phyloP scores from a whole-genome alignment of 306 rosid genomes.

The Dalbergia oliveri region DNA sequence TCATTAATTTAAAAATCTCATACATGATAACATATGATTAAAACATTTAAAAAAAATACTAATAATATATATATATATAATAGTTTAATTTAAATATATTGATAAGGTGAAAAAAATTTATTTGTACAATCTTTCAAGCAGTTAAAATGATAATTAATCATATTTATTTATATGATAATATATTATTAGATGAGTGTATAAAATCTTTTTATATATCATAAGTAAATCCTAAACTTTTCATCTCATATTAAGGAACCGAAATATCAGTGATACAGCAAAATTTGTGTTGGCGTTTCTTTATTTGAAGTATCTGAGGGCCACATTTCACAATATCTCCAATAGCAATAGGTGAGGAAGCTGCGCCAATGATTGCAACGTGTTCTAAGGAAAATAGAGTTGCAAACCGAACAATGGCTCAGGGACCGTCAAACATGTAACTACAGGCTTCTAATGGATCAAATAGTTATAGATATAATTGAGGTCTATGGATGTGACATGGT shows the following conservation, averaged over 20 bases:
- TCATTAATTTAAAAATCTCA: no score
- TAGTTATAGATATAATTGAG: conserved; percentile 12
- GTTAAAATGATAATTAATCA: no score
- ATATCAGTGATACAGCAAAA: not conserved
- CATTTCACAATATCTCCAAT: not conserved
- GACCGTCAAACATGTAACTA: conserved; percentile 32
- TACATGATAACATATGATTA: no score
- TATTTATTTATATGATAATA: no score
- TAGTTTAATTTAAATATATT: no score
- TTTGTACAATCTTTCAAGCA: no score
- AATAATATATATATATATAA: no score
- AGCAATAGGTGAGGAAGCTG: conserved; percentile 3
- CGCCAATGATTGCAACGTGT: not conserved
- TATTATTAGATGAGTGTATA: no score
- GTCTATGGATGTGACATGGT: conserved; percentile 18
- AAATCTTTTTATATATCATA: no score
- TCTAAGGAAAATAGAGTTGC: not conserved
- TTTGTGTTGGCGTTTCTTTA: not conserved
- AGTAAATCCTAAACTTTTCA: no score
- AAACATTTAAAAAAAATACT: no score
- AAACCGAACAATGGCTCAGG: not conserved
- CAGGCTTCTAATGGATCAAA: not conserved
- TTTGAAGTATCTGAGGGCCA: not conserved
- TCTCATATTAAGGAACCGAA: not conserved
- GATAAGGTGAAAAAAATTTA: no score